Evolutionary conservation across 177 flowering plant species (phyloP).

Genomic region (Vitis hybrid): DNA sequence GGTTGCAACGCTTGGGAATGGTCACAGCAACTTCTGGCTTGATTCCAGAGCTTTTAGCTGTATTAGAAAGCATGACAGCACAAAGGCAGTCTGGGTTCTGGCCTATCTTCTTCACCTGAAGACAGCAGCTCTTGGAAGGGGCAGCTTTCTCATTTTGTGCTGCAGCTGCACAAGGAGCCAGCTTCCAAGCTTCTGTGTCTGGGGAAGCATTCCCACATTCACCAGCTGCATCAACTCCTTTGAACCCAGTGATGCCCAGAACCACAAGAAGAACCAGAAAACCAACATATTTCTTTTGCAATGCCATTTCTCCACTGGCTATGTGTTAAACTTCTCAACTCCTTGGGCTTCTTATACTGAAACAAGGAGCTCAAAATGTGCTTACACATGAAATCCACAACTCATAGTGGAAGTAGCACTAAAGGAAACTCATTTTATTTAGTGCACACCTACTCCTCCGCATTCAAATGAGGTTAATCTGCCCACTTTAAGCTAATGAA

Average conservation of each 20-base stretch:
- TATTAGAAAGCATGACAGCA: slow-evolving; percentile 59
- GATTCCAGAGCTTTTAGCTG: slow-evolving; percentile 37
- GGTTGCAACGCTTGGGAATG: slow-evolving; percentile 61
- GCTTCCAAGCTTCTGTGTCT: slow-evolving; percentile 43
- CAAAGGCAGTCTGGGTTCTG: slow-evolving; percentile 54
- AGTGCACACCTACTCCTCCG: slow-evolving; percentile 25
- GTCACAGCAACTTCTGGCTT: slow-evolving; percentile 52
- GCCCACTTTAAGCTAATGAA: slow-evolving; percentile 10
- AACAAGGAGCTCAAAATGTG: slow-evolving; percentile 7
- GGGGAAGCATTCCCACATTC: slow-evolving; percentile 44
- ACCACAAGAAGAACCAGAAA: slow-evolving; percentile 22
- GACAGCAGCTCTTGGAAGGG: slow-evolving; percentile 43
- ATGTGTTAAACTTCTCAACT: slow-evolving; percentile 5
- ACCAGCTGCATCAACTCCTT: slow-evolving; percentile 36
- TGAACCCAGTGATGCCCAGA: slow-evolving; percentile 19
- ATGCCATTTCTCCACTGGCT: slow-evolving; percentile 24
- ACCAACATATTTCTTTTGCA: slow-evolving; percentile 26
- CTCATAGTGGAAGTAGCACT: slow-evolving; percentile 36
- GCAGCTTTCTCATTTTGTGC: slow-evolving; percentile 34
- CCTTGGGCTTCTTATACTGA: slow-evolving; percentile 25
- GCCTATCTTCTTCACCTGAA: slow-evolving; percentile 41
- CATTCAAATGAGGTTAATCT: neutral
- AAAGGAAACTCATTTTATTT: slow-evolving; percentile 11
- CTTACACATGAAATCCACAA: slow-evolving; percentile 19
- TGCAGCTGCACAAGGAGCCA: slow-evolving; percentile 54